Conservation (phyloP, 257 asterid genomes). For the Phtheirospermum japonicum region DNA sequence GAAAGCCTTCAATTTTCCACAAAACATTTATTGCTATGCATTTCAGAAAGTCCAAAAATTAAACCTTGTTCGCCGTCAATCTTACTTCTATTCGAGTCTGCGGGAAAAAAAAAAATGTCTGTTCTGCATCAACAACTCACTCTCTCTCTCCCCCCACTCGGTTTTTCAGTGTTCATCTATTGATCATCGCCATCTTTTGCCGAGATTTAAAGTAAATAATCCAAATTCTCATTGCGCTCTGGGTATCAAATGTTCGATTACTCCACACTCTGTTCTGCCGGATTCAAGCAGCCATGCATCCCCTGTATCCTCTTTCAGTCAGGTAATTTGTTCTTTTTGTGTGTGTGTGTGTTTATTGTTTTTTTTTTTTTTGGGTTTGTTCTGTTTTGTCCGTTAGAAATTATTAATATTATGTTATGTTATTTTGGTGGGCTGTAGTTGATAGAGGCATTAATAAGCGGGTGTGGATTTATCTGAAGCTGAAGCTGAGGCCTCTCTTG, state of each 20-base stretch:
- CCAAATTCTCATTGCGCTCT: constrained; percentile 8
- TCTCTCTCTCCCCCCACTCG: constrained; percentile 31
- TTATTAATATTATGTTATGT: background rate
- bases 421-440: constrained; percentile 40
- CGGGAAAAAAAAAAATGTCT: constrained; percentile 30
- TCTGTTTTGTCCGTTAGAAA: background rate
- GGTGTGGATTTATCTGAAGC: constrained; percentile 76
- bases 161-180: constrained; percentile 21
- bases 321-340: constrained; percentile 29
- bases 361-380: background rate
- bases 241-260: constrained; percentile 27
- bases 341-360: too few relatives aligned
- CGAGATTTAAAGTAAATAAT: constrained; percentile 20
- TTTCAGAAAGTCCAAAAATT: too few relatives aligned
- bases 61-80: constrained; percentile 4
- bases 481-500: constrained; percentile 86
- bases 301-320: constrained; percentile 40
- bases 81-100: constrained; percentile 11
- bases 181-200: constrained; percentile 21
- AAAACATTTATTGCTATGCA: constrained; percentile 15
- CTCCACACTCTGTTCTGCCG: constrained; percentile 34
- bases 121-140: constrained; percentile 22
- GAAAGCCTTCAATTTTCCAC: too few relatives aligned
- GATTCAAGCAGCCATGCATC: constrained; percentile 29
- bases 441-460: constrained; percentile 69